These are phyloP conservation scores for Irpex sp. DNA, from an alignment of 1,284 basidiomycete genomes.

Conservation along the genomic window DNA sequence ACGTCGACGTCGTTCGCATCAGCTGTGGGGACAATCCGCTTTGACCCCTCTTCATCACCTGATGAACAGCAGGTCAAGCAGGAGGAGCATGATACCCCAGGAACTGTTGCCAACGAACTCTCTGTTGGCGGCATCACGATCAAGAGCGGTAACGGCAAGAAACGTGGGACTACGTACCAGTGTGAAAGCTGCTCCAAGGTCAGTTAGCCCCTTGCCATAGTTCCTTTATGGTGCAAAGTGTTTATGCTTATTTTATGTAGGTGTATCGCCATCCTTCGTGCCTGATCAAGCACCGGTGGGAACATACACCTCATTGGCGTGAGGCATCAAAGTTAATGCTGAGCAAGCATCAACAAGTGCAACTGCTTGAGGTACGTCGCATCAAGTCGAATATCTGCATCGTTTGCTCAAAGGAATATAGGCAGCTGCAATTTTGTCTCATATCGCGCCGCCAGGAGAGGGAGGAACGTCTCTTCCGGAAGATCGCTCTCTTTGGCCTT, in stretches of 20 bases:
- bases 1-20: conserved; percentile 25
- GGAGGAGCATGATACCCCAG: conserved; percentile 20
- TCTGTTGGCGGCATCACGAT: conserved; percentile 32
- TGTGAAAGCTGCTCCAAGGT: conserved; percentile 94
- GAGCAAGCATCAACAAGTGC: conserved; percentile 97
- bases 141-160: conserved; percentile 46
- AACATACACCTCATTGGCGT: conserved; percentile 96
- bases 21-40: conserved; percentile 19
- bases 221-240: background rate
- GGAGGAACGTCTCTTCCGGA: conserved; percentile 83
- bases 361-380: conserved; percentile 79
- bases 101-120: conserved; percentile 28
- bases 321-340: conserved; percentile 92
- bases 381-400: conserved; percentile 8
- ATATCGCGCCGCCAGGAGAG: conserved; percentile 63
- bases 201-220: conserved; percentile 12
- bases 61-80: conserved; percentile 18
- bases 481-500: conserved; percentile 86
- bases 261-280: conserved; percentile 94
- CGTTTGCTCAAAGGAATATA: conserved; percentile 23
- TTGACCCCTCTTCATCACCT: conserved; percentile 11
- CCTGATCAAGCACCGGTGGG: conserved; percentile 96
- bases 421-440: conserved; percentile 93
- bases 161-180: conserved; percentile 81
- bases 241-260: conserved; percentile 33